These are phyloP conservation scores for Hymenoscyphus albidus DNA, from an alignment of 2,329 filamentous ascomycete genomes.

Conservation along the genomic window DNA sequence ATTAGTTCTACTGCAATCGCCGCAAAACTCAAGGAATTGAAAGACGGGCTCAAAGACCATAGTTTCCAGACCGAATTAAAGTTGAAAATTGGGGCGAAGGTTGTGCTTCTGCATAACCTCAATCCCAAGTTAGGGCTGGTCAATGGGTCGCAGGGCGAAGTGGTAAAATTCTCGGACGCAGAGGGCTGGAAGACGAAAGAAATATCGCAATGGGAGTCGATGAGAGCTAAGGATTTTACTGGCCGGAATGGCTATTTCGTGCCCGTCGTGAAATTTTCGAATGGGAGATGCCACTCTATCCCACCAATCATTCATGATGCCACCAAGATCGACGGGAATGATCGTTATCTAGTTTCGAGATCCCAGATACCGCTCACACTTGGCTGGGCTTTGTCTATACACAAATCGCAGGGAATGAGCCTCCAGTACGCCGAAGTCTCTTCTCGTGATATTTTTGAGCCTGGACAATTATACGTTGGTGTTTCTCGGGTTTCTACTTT, in stretches of 20 bases:
- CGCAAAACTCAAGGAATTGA: conserved; percentile 13
- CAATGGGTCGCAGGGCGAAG: conserved; percentile 31
- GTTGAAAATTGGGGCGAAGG: conserved; percentile 30
- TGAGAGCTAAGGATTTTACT: conserved; percentile 3
- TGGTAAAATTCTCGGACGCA: conserved; percentile 24
- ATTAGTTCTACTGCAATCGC: conserved; percentile 7
- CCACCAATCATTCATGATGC: conserved; percentile 12
- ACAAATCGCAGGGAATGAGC: conserved; percentile 94
- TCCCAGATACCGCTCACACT: conserved; percentile 71
- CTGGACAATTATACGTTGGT: conserved; percentile 30
- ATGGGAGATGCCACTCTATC: conserved; percentile 17
- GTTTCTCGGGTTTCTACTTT: conserved; percentile 26
- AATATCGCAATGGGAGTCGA: not conserved
- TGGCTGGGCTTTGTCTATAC: conserved; percentile 93
- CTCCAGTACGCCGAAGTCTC: conserved; percentile 29
- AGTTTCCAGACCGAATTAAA: conserved; percentile 18
- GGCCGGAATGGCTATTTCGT: conserved; percentile 1
- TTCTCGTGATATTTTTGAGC: conserved; percentile 27
- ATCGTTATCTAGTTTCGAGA: conserved; percentile 25
- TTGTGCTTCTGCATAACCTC: conserved; percentile 29
- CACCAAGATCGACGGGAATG: conserved; percentile 10
- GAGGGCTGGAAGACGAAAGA: not conserved
- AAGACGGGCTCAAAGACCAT: conserved; percentile 20
- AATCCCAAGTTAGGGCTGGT: conserved; percentile 22
- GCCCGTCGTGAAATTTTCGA: conserved; percentile 25